Evolutionary conservation across 495 filamentous ascomycete species (phyloP), one percentile per base, ranked within the genome.

Genomic region (Talaromyces proteolyticus): DNA sequence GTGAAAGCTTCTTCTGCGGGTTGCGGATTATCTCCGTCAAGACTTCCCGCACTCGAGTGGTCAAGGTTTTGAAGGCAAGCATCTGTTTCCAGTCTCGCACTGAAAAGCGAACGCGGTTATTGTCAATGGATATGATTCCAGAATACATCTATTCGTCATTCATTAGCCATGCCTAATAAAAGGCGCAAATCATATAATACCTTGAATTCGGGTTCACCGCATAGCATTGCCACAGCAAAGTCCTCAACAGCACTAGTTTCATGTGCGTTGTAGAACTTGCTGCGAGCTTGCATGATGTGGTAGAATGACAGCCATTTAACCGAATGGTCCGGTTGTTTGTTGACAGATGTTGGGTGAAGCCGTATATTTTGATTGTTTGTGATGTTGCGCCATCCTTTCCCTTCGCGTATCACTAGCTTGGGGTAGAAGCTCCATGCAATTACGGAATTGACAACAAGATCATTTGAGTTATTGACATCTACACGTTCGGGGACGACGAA

Each of bases 391-490:
- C 91, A 89, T 16, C 89, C 89, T 66, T 90, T 94, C 34, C 88
- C 89, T 45, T 97, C 91, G 46, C 84, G 82, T 7, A 82, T 79
- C 7, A 96, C 72, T 2, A 98, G 80, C 57, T 96, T 96, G 2
- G 93, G 93, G 57, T 98, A 96, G 72, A 98, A 96, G 44, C 87
- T 88, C 79, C 86, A 92, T 0, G 90, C 87, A 47, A 95, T 84
- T 29, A 94, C 87, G 0, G 89, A 86, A 54, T 82, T 81, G 11
- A 87, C 67, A 19, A 96, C 76, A 0, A 78, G 51, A 48, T 97
- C 90, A 52, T 94, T 94, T 37, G 77, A 73, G 60, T 83, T 87
- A 61, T 91, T 88, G 25, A 67, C 58, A 53, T 91, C 81, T 50
- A 88, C 84, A 18, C 79, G 67, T 44, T 85, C 79, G 0, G 91